Base-by-base conservation (phyloP, 345 rosid genomes). In the Tarenaya hassleriana region DNA sequence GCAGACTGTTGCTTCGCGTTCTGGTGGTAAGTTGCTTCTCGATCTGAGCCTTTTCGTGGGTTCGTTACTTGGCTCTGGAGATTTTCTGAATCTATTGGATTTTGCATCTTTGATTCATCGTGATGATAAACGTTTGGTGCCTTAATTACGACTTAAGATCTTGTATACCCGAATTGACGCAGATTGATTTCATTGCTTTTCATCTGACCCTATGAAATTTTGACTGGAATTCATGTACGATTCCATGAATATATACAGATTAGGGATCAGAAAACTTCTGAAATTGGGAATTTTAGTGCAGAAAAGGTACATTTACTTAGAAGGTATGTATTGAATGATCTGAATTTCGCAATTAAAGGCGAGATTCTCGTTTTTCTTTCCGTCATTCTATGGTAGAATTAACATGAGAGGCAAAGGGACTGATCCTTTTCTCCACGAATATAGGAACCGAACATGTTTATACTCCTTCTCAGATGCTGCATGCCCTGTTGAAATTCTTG, bases 1-100 rank as follows among this genome's bases (percentile, higher is more conserved):
- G 77, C 90, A 92, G 98, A 88, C 79, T 88, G 95, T 68, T 88
- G 91, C 77, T 67, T 94, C 7, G 73, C 95, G 14, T 60, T 74
- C 35, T 82, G 81, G 82, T 88, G 95, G 99, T 94, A 77, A 74
- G 97, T 73, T 34, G 53, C 27, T 56, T 46, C 20, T 59, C 44
- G 20, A 60, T 75, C 50, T 60, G 14, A 32, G 17, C 1, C 10
- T 49, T n/a, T 4, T 31, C 21, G 37, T 19, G 17, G 34, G 7
- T 40, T 41, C 5, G 29, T 24, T 24, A 5, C 5, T 24, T 2
- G 29, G 2, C 29, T 24, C 29, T 24, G 29, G 29, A 24, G 29
- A 19, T 32, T 24, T 54, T 53, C 10, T 41, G 19, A 43, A 13
- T 62, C n/a, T n/a, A n/a, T 41, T 64, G 17, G 31, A 29, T 13